Evolutionary conservation across 78 protist genomes (phyloP).

Genomic region (Dictyostelium purpureum): DNA sequence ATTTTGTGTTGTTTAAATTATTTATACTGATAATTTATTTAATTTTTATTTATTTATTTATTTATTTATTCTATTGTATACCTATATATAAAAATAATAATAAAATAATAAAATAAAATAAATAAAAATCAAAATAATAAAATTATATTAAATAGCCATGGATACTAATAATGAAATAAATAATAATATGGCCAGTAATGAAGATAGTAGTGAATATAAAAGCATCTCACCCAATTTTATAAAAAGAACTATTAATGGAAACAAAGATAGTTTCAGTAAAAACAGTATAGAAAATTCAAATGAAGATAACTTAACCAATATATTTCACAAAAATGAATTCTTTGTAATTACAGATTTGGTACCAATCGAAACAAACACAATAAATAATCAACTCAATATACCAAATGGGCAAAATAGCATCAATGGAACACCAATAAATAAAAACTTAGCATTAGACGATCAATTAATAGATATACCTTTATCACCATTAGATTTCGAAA

Average conservation of each 20-base stretch:
- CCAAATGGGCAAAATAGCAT: neutral
- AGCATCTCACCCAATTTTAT: neutral
- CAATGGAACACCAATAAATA: neutral
- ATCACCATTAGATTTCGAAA: neutral
- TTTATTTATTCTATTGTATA: neutral
- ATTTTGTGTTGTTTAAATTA: no score
- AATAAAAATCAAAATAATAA: neutral
- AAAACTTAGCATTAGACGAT: neutral
- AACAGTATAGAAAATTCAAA: neutral
- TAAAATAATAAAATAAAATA: neutral
- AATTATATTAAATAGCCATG: neutral
- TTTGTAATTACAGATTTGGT: neutral
- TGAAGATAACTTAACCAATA: neutral
- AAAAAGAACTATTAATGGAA: neutral
- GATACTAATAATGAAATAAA: neutral
- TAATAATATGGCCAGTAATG: no score
- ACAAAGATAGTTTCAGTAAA: neutral
- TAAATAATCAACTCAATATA: neutral
- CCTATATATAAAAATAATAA: neutral
- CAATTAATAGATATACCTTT: neutral
- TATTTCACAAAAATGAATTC: neutral
- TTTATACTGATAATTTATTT: neutral
- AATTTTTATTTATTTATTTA: no score
- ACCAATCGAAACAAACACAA: neutral
- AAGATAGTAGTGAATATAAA: neutral